Percentiles rank a stretch among this genome's conserved stretches.
Evolutionary conservation across 345 rosid species (phyloP).

Genomic region (Diplotaxis tenuifolia): DNA sequence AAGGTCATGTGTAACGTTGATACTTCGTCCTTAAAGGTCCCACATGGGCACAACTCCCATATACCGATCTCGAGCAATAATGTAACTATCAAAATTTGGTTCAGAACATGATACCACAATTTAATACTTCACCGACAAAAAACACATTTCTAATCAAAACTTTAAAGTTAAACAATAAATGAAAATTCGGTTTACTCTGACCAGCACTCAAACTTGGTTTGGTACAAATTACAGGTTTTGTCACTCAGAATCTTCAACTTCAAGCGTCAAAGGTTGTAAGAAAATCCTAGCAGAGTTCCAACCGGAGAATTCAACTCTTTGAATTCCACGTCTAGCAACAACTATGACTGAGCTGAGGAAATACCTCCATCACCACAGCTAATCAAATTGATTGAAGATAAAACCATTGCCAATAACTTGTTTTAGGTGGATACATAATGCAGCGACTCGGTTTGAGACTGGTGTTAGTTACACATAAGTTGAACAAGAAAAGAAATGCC

Average conservation of each 20-base stretch:
- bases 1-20: constrained; percentile 17
- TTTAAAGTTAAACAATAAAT: constrained; percentile 3
- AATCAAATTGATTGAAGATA: too few species aligned
- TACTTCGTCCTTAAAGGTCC: not conserved
- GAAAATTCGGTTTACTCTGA: constrained; percentile 23
- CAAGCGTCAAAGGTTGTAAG: not conserved
- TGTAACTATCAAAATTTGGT: constrained; percentile 20
- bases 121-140: constrained; percentile 31
- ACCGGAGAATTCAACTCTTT: constrained; percentile 58
- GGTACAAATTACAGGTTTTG: not conserved
- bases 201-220: constrained; percentile 17
- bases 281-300: not conserved
- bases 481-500: too few species aligned
- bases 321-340: constrained; percentile 93
- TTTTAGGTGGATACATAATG: too few species aligned
- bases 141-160: not conserved
- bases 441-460: too few species aligned
- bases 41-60: constrained; percentile 22
- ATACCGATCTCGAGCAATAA: constrained; percentile 17
- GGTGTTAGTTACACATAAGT: too few species aligned
- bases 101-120: constrained; percentile 22
- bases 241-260: not conserved
- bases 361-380: too few species aligned
- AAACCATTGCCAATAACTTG: too few species aligned
- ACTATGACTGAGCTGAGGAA: constrained; percentile 27